A percentile compares a stretch with the other conserved stretches of the same genome.
These are phyloP conservation scores for Delphinella strobiligena DNA, from an alignment of 2,329 filamentous ascomycete species.

Conservation along the genomic window DNA sequence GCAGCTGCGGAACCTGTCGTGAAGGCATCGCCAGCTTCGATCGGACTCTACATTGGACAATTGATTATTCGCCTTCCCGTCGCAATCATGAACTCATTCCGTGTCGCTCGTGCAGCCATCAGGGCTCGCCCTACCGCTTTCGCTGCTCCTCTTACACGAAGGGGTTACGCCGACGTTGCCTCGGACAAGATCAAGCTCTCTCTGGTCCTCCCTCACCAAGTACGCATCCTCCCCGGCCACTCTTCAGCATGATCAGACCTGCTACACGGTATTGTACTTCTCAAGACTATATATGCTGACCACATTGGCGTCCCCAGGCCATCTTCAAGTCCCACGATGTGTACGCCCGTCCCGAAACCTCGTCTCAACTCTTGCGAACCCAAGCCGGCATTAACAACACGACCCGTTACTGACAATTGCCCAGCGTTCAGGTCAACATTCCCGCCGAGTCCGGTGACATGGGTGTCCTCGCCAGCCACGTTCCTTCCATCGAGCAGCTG, in stretches of 20 bases:
- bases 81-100: conserved; percentile 78
- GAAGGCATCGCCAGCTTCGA: conserved; percentile 5
- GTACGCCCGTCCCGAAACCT: conserved; percentile 38
- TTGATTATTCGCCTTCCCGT: conserved; percentile 5
- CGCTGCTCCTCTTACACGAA: conserved; percentile 55
- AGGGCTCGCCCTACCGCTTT: conserved; percentile 68
- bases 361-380: not conserved
- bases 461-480: conserved; percentile 98
- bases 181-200: conserved; percentile 79
- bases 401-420: conserved; percentile 23
- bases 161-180: conserved; percentile 63
- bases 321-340: conserved; percentile 61
- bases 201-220: conserved; percentile 95
- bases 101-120: conserved; percentile 81
- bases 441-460: conserved; percentile 97
- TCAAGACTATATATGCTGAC: not conserved
- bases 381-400: conserved; percentile 1
- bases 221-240: conserved; percentile 39
- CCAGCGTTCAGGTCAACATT: conserved; percentile 94
- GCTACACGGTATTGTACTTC: not conserved
- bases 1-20: not conserved
- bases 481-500: conserved; percentile 96
- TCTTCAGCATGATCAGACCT: not conserved
- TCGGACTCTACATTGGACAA: conserved; percentile 4
- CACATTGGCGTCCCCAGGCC: conserved; percentile 32